Percentiles rank a stretch among this genome's conserved stretches.
phyloP scores from a whole-genome alignment of 768 basidiomycete genomes.

The Chlorophyllum brunneum region DNA sequence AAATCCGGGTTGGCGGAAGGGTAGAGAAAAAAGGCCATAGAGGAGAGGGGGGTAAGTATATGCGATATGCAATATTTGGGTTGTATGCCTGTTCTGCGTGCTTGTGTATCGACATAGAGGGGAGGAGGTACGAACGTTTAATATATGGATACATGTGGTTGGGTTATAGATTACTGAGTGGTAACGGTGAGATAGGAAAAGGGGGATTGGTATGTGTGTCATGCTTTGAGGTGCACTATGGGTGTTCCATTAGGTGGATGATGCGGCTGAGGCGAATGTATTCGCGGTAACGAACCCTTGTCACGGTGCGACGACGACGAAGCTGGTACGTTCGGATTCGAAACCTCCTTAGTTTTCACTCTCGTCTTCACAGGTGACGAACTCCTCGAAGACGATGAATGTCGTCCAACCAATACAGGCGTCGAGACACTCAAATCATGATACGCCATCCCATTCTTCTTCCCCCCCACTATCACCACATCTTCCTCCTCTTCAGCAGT shows the following conservation, averaged over 20 bases:
- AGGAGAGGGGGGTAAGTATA: too few species aligned
- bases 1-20: too few species aligned
- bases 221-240: constrained; percentile 27
- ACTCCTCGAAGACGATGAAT: constrained; percentile 1
- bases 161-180: too few species aligned
- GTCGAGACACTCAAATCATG: constrained; percentile 4
- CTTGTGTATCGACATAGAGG: too few species aligned
- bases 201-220: neutral
- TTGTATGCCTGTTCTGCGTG: too few species aligned
- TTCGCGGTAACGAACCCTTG: constrained; percentile 13
- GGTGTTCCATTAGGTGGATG: constrained; percentile 18
- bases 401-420: neutral
- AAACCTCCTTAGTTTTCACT: neutral
- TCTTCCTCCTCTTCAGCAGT: too few species aligned
- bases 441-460: neutral
- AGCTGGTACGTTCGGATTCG: neutral
- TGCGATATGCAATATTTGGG: too few species aligned
- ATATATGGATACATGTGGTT: too few species aligned
- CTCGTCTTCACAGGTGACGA: neutral
- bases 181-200: neutral
- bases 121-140: too few species aligned
- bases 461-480: neutral
- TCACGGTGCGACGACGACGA: neutral
- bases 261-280: constrained; percentile 21
- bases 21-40: too few species aligned